Conservation (phyloP, 2,329 filamentous ascomycete genomes). For the Triangularia setosa region DNA sequence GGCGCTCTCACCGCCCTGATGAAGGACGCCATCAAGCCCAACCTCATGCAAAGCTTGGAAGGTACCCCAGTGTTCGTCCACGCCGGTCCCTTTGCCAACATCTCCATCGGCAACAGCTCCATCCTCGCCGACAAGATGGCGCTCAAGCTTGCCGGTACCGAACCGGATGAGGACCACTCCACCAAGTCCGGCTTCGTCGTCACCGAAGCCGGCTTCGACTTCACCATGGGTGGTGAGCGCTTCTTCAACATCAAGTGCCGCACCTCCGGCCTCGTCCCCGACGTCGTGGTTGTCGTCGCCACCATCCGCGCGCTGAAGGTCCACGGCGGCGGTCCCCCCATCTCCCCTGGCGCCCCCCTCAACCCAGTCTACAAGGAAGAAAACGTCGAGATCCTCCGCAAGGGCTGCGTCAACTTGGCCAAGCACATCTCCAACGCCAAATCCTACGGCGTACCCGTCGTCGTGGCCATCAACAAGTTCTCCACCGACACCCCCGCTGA, state of each 20-base stretch:
- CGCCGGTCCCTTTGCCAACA: conserved; percentile 96
- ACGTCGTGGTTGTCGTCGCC: conserved; percentile 91
- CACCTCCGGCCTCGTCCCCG: conserved; percentile 84
- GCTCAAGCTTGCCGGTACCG: conserved; percentile 90
- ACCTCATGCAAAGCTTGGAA: conserved; percentile 96
- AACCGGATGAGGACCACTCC: conserved; percentile 80
- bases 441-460: conserved; percentile 84
- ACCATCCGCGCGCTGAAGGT: conserved; percentile 96
- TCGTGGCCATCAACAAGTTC: conserved; percentile 97
- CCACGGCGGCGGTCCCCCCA: conserved; percentile 92
- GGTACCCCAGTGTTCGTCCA: conserved; percentile 97
- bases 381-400: conserved; percentile 85
- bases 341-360: conserved; percentile 81
- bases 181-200: conserved; percentile 88
- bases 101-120: conserved; percentile 94
- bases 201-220: conserved; percentile 97
- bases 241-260: conserved; percentile 99
- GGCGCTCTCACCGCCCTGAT: conserved; percentile 92
- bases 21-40: conserved; percentile 98
- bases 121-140: conserved; percentile 94
- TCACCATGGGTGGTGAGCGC: conserved; percentile 98
- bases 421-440: conserved; percentile 94
- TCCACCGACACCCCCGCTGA: conserved; percentile 91
- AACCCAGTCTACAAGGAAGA: conserved; percentile 86
- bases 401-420: conserved; percentile 87